Evolutionary conservation across 2,329 filamentous ascomycete genomes (phyloP).

Genomic region (Zymoseptoria tritici): DNA sequence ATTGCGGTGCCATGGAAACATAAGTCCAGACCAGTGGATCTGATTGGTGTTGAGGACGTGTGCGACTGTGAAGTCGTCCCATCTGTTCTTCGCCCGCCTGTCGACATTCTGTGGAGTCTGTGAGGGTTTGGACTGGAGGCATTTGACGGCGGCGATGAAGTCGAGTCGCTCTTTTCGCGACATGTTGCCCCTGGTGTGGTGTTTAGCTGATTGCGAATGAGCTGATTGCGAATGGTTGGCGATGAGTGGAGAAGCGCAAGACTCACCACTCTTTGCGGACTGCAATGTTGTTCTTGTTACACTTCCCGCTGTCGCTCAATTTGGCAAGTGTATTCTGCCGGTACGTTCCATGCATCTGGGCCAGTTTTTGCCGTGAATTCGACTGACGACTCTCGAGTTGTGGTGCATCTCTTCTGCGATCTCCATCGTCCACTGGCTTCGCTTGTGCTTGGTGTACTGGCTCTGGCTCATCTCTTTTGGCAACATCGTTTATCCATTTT

Average conservation of each 20-base stretch:
- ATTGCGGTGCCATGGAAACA: constrained; percentile 13
- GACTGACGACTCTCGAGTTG: not conserved
- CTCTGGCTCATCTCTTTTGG: too few species aligned
- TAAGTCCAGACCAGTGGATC: constrained; percentile 1
- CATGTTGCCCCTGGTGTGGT: not conserved
- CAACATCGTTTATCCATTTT: too few species aligned
- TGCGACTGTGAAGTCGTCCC: constrained; percentile 23
- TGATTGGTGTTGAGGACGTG: constrained; percentile 20
- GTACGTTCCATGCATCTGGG: not conserved
- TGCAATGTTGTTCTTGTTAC: not conserved
- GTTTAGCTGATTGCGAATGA: not conserved
- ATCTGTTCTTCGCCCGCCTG: constrained; percentile 15
- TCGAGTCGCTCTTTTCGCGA: constrained; percentile 12
- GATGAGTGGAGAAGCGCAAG: not conserved
- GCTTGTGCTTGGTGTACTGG: too few species aligned
- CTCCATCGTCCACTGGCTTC: not conserved
- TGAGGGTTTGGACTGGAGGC: constrained; percentile 16
- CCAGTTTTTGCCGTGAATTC: not conserved
- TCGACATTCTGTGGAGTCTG: not conserved
- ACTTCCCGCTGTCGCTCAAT: not conserved
- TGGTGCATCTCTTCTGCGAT: not conserved
- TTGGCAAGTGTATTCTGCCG: not conserved
- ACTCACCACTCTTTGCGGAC: not conserved
- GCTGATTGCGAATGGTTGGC: not conserved
- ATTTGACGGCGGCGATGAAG: constrained; percentile 22